A percentile compares a stretch with the other conserved stretches of the same genome.
Conservation (phyloP, 2,329 filamentous ascomycete species). For the Sclerotinia nivalis region DNA sequence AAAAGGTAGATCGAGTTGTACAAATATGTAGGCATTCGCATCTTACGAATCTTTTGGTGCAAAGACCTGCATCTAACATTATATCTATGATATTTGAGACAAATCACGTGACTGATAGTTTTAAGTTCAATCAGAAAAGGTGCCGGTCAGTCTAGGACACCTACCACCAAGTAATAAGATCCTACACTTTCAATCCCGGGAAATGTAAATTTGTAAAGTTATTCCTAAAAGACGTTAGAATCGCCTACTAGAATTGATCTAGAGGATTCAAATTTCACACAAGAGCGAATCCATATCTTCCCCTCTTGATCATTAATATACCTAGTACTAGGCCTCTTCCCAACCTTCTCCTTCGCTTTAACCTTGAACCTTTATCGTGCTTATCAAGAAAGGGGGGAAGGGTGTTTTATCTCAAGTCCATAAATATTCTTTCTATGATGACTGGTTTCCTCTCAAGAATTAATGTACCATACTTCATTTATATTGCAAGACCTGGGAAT, state of each 20-base stretch:
- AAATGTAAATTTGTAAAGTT: too few relatives aligned
- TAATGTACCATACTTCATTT: background rate
- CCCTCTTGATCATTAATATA: too few relatives aligned
- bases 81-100: background rate
- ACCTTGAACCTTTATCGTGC: background rate
- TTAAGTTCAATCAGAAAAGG: background rate
- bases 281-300: too few relatives aligned
- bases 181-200: too few relatives aligned
- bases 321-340: background rate
- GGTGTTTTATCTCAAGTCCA: background rate
- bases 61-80: background rate
- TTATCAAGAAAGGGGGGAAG: conserved; percentile 14
- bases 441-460: conserved; percentile 9
- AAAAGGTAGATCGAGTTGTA: background rate
- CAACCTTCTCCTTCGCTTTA: conserved; percentile 1
- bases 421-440: background rate
- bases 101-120: background rate
- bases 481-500: conserved; percentile 7
- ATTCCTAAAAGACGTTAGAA: background rate
- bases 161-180: background rate
- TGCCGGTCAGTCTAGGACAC: background rate
- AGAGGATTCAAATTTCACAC: background rate
- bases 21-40: background rate
- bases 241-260: background rate
- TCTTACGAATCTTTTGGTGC: background rate